Evolutionary conservation across 257 asterid species (phyloP), one percentile per base, ranked within the genome.

Genomic region (Euphrasia confusa): DNA sequence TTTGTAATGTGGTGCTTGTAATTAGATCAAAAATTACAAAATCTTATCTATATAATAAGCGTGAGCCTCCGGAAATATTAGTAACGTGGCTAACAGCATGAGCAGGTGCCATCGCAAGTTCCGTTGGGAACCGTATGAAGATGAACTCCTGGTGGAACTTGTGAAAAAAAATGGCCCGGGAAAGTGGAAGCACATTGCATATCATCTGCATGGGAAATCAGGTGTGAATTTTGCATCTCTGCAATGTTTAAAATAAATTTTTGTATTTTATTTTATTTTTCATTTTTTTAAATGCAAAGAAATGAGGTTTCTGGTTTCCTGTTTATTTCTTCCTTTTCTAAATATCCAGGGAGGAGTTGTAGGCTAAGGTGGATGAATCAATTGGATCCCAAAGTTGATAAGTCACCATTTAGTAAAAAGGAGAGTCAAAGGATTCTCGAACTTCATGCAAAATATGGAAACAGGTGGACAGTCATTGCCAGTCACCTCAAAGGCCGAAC

Each of bases 331-430:
- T 9, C 10, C 1, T 54, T 61, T 50, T 44, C 40, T 67, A 47
- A 47, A 47, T 47, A 47, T 21, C n/a, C 68, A 80, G 85, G 82
- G 42, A 71, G 68, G 77, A 80, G 86, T 62, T 80, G 86, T 54
- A 72, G 86, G 58, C 49, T 75, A 28, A 75, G 86, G 65, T 80
- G 86, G 83, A 44, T 72, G 5, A 80, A 80, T 64, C 86, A 80
- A 58, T 60, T 80, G 68, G 52, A 72, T 17, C 81, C 86, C 3
- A 50, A 49, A 26, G 45, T 80, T 35, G 54, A 74, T 15, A 80
- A 47, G 61, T 13, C 10, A 1, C 83, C 83, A 7, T 77, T 80
- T 54, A 69, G 55, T 55, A 57, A 4, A 45, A 60, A 72, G 49
- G 86, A 80, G 57, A 68, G 64, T 37, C 33, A 8, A 57, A 69